Percentiles rank a stretch among this genome's conserved stretches.
Evolutionary conservation across 2,329 filamentous ascomycete genomes (phyloP).

Genomic region (Claviceps paspali): DNA sequence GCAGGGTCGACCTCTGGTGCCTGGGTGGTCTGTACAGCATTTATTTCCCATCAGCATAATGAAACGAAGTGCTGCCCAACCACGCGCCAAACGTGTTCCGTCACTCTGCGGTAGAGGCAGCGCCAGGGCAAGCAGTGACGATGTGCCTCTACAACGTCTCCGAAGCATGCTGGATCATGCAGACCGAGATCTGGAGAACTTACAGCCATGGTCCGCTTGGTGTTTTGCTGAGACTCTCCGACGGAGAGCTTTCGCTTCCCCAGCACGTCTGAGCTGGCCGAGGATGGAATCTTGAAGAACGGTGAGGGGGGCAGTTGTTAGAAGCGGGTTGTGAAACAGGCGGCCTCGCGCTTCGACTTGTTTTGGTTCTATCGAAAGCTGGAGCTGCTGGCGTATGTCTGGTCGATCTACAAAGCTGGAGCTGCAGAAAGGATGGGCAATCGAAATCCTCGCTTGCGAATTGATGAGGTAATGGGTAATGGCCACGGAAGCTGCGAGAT

Average conservation of each 20-base stretch:
- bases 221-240: conserved; percentile 40
- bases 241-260: conserved; percentile 53
- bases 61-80: background rate
- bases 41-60: conserved; percentile 6
- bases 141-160: background rate
- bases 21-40: conserved; percentile 28
- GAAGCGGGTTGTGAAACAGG: background rate
- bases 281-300: conserved; percentile 20
- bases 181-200: conserved; percentile 16
- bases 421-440: background rate
- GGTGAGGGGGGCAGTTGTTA: background rate
- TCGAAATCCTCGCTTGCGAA: background rate
- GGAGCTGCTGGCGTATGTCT: background rate
- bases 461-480: conserved; percentile 5
- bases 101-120: background rate
- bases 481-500: background rate
- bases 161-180: background rate
- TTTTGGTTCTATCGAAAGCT: background rate
- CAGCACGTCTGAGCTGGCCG: conserved; percentile 31
- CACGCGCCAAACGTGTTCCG: no score
- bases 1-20: conserved; percentile 46
- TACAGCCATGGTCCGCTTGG: conserved; percentile 48
- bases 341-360: background rate
- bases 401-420: background rate
- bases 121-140: background rate